A percentile compares a stretch with the other conserved stretches of the same genome.
Evolutionary conservation across 345 rosid genomes (phyloP).

Genomic region (Gossypioides kirkii): DNA sequence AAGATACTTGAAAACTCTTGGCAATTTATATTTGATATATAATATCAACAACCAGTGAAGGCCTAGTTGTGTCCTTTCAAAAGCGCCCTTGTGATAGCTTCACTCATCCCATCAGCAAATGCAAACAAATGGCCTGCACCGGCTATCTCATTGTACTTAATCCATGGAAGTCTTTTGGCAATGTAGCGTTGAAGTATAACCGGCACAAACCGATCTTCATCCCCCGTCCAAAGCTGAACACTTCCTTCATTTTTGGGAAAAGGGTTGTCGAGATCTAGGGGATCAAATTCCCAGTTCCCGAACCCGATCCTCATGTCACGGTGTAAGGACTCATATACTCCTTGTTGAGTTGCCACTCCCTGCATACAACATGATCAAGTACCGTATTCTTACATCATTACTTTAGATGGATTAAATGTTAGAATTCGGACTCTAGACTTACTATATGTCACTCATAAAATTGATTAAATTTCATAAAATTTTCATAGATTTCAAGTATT

Average conservation of each 20-base stretch:
- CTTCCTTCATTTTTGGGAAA: slow-evolving; percentile 47
- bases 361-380: slow-evolving; percentile 14
- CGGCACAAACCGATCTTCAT: slow-evolving; percentile 55
- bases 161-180: slow-evolving; percentile 43
- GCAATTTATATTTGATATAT: too few species aligned
- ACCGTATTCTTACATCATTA: not conserved
- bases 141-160: slow-evolving; percentile 49
- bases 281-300: slow-evolving; percentile 77
- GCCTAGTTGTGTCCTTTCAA: slow-evolving; percentile 22
- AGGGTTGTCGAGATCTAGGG: slow-evolving; percentile 54
- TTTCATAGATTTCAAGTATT: too few species aligned
- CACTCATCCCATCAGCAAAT: slow-evolving; percentile 40
- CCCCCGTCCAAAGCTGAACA: slow-evolving; percentile 77
- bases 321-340: slow-evolving; percentile 52
- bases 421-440: too few species aligned
- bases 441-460: too few species aligned
- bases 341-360: slow-evolving; percentile 44
- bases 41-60: not conserved
- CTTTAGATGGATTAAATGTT: too few species aligned
- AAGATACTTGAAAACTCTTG: too few species aligned
- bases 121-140: slow-evolving; percentile 54
- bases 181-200: slow-evolving; percentile 43
- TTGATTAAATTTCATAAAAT: too few species aligned
- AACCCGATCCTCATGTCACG: slow-evolving; percentile 59
- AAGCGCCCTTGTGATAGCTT: slow-evolving; percentile 40